These are phyloP conservation scores for Lyophyllum shimeji DNA, from an alignment of 768 basidiomycete species.

Conservation along the genomic window DNA sequence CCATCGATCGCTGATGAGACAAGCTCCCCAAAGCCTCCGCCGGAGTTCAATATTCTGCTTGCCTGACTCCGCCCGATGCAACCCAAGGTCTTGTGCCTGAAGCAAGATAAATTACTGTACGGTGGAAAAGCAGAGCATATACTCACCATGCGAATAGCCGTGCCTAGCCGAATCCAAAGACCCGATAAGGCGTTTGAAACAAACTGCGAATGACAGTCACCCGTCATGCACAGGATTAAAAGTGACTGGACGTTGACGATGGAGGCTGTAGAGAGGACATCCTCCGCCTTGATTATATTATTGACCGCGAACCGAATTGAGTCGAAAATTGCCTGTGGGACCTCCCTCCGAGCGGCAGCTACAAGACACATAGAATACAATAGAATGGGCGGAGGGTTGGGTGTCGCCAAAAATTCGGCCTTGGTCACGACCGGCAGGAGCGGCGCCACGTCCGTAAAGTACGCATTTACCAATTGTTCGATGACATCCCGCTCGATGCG, in stretches of 20 bases:
- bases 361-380: constrained; percentile 95
- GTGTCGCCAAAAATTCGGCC: constrained; percentile 78
- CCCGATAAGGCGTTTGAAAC: constrained; percentile 85
- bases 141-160: constrained; percentile 88
- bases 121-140: background rate
- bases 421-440: constrained; percentile 87
- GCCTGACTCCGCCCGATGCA: constrained; percentile 89
- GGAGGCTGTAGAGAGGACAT: constrained; percentile 84
- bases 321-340: constrained; percentile 86
- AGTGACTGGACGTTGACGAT: constrained; percentile 87
- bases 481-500: constrained; percentile 77
- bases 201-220: constrained; percentile 88
- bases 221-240: constrained; percentile 83
- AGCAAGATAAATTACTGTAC: constrained; percentile 7
- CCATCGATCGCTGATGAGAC: constrained; percentile 95
- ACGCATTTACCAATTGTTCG: constrained; percentile 84
- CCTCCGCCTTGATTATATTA: constrained; percentile 82
- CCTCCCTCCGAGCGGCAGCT: constrained; percentile 81
- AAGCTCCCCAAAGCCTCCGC: constrained; percentile 90
- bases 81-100: constrained; percentile 93
- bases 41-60: constrained; percentile 84
- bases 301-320: constrained; percentile 88
- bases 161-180: constrained; percentile 82
- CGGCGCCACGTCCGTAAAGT: constrained; percentile 89
- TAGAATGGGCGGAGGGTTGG: constrained; percentile 75